Conservation (phyloP, 192 early-diverging fungal species). For the Coemansia reversa region DNA sequence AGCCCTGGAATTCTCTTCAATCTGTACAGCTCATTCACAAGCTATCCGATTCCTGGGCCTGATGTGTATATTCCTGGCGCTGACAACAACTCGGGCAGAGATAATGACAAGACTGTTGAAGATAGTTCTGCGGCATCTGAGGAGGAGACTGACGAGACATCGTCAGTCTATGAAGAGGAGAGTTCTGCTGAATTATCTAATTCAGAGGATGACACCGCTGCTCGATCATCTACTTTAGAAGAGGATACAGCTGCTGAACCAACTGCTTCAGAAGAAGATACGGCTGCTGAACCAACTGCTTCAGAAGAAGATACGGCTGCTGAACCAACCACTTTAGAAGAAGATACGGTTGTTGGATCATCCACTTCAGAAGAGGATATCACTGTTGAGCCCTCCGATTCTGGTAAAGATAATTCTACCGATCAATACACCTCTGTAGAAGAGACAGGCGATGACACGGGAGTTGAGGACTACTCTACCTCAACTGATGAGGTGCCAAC, state of each 20-base stretch:
- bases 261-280: background rate
- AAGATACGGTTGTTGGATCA: background rate
- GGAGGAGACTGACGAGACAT: background rate
- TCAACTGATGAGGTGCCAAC: slow-evolving; percentile 5
- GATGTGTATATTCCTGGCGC: slow-evolving; percentile 25
- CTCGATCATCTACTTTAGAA: background rate
- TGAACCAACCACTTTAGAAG: slow-evolving; percentile 5
- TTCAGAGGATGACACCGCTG: background rate
- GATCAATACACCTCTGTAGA: background rate
- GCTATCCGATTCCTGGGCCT: slow-evolving; percentile 31
- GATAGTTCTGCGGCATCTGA: background rate
- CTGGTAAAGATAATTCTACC: background rate
- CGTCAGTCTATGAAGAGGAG: background rate
- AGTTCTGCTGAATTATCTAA: background rate
- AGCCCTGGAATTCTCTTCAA: slow-evolving; percentile 28
- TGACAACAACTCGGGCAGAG: background rate
- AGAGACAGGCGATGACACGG: too few species aligned
- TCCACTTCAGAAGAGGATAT: background rate
- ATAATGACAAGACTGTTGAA: background rate
- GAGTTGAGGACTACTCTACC: slow-evolving; percentile 10
- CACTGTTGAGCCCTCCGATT: too few species aligned
- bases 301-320: background rate
- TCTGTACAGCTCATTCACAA: slow-evolving; percentile 8
- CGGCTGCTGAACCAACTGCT: background rate
- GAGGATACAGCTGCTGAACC: background rate